Conservation (phyloP, 2,329 filamentous ascomycete genomes). For the Fusarium sp. region DNA sequence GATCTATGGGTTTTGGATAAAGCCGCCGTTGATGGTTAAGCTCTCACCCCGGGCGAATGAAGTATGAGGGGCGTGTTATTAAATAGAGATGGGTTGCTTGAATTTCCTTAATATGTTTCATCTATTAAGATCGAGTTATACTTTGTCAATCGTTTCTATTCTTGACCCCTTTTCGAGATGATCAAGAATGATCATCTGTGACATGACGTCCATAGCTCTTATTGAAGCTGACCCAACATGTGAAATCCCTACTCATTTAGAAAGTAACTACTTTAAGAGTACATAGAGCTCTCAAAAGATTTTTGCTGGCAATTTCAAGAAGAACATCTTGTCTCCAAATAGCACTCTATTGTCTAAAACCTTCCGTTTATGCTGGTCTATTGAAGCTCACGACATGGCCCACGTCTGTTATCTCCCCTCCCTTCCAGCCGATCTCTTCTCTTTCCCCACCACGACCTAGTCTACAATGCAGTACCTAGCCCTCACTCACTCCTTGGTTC, state of each 20-base stretch:
- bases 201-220: no score
- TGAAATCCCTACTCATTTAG: neutral
- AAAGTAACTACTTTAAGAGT: neutral
- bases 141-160: neutral
- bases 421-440: neutral
- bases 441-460: neutral
- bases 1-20: constrained; percentile 40
- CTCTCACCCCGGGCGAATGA: neutral
- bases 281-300: rapidly evolving
- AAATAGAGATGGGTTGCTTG: neutral
- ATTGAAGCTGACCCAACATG: neutral
- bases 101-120: neutral
- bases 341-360: neutral
- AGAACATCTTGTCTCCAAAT: neutral
- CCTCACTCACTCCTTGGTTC: constrained; percentile 17
- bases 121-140: neutral
- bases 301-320: no score
- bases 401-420: neutral
- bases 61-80: neutral
- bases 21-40: constrained; percentile 18
- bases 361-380: neutral
- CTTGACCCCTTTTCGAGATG: neutral
- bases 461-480: neutral
- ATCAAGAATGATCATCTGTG: neutral
- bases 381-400: neutral